Percentiles rank a stretch among this genome's conserved stretches.
Evolutionary conservation across 1,284 basidiomycete genomes (phyloP).

Genomic region (Stygiomarasmius scandens): DNA sequence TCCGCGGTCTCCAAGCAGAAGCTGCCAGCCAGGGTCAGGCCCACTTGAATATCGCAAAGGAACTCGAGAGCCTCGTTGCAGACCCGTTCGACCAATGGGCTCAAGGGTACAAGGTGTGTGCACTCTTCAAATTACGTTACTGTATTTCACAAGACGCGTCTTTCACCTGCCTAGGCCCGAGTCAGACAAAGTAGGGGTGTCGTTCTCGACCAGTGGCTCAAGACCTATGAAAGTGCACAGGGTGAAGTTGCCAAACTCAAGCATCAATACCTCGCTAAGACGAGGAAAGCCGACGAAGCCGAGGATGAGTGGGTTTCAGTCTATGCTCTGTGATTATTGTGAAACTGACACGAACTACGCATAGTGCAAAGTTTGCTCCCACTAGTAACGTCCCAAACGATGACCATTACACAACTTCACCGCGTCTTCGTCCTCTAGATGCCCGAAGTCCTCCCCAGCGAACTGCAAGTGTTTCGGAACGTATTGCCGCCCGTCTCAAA

Average conservation of each 20-base stretch:
- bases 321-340: neutral
- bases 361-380: conserved; percentile 83
- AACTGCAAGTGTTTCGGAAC: conserved; percentile 74
- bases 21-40: conserved; percentile 65
- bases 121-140: conserved; percentile 5
- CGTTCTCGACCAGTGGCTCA: conserved; percentile 72
- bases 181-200: conserved; percentile 57
- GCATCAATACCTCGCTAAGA: conserved; percentile 77
- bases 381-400: conserved; percentile 46
- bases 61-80: conserved; percentile 66
- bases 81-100: conserved; percentile 81
- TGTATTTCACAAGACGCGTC: neutral
- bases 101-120: conserved; percentile 59
- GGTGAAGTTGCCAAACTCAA: conserved; percentile 73
- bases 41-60: conserved; percentile 67
- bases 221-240: conserved; percentile 65
- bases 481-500: conserved; percentile 72
- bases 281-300: conserved; percentile 81
- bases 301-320: conserved; percentile 79
- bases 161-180: conserved; percentile 52
- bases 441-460: conserved; percentile 52
- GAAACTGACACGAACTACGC: conserved; percentile 5
- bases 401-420: conserved; percentile 79
- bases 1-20: conserved; percentile 78
- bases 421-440: conserved; percentile 63